These are phyloP conservation scores for Camillea tinctor DNA, from an alignment of 2,329 filamentous ascomycete species.

Conservation along the genomic window DNA sequence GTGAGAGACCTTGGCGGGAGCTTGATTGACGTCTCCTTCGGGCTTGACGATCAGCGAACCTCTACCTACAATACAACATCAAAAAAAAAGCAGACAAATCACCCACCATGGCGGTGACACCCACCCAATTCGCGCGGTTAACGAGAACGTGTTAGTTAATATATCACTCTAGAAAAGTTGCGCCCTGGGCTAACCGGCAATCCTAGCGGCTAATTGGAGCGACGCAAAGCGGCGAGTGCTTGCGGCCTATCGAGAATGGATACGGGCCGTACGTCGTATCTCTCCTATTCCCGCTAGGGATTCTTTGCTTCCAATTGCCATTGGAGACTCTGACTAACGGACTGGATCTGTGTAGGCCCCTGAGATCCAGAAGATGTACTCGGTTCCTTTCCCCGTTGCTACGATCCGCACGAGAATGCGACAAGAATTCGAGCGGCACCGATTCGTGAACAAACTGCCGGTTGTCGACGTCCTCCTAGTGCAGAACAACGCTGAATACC, in stretches of 20 bases:
- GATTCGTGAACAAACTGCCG: conserved; percentile 85
- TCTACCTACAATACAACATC: conserved; percentile 23
- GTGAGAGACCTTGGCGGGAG: conserved; percentile 18
- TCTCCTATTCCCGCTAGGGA: not conserved
- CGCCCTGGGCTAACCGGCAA: conserved; percentile 32
- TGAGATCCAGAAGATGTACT: conserved; percentile 97
- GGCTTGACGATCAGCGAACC: conserved; percentile 27
- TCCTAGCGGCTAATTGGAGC: conserved; percentile 77
- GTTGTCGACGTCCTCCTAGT: conserved; percentile 88
- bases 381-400: conserved; percentile 82
- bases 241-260: conserved; percentile 90
- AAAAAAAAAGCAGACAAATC: conserved; percentile 37
- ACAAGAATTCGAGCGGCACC: conserved; percentile 94
- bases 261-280: conserved; percentile 76
- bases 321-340: not conserved
- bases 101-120: conserved; percentile 79
- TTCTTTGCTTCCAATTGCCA: not conserved
- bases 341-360: conserved; percentile 65
- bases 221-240: conserved; percentile 88
- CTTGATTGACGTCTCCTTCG: conserved; percentile 37
- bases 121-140: conserved; percentile 84
- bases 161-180: not conserved
- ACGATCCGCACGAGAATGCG: conserved; percentile 88
- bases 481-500: conserved; percentile 90
- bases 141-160: conserved; percentile 73